Conservation (phyloP, 2,329 filamentous ascomycete genomes). For the Hymenoscyphus scutula region DNA sequence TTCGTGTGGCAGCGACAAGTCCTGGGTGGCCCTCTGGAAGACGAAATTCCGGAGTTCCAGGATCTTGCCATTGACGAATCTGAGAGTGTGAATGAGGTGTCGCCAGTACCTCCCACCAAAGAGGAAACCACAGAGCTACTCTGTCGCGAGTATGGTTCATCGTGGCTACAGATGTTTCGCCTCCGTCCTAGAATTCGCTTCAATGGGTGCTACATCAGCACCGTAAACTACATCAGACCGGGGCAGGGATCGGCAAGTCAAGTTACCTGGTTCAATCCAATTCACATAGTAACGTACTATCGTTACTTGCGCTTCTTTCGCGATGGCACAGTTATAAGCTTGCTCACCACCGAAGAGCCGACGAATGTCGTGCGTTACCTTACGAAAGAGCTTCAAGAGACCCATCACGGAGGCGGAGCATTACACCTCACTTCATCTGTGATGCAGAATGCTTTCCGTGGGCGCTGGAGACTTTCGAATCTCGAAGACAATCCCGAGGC, state of each 20-base stretch:
- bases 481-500: constrained; percentile 31
- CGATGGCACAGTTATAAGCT: constrained; percentile 77
- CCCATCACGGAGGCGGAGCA: constrained; percentile 25
- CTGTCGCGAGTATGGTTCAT: constrained; percentile 45
- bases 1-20: constrained; percentile 69
- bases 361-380: constrained; percentile 84
- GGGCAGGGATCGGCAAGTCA: constrained; percentile 71
- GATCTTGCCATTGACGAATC: constrained; percentile 14
- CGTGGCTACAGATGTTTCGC: constrained; percentile 73
- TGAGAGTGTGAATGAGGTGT: background rate
- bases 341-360: constrained; percentile 80
- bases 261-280: constrained; percentile 73
- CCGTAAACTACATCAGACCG: constrained; percentile 88
- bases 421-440: constrained; percentile 49
- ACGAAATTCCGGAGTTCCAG: constrained; percentile 5
- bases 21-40: constrained; percentile 51
- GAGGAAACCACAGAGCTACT: constrained; percentile 36
- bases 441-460: constrained; percentile 66
- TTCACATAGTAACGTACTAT: constrained; percentile 97
- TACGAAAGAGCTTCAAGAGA: constrained; percentile 63
- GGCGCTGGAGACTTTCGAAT: constrained; percentile 59
- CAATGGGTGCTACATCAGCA: constrained; percentile 94
- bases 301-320: constrained; percentile 94
- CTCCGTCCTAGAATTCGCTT: constrained; percentile 83
- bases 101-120: constrained; percentile 16